phyloP scores from a whole-genome alignment of 2,329 filamentous ascomycete genomes.

The Capronia coronata region DNA sequence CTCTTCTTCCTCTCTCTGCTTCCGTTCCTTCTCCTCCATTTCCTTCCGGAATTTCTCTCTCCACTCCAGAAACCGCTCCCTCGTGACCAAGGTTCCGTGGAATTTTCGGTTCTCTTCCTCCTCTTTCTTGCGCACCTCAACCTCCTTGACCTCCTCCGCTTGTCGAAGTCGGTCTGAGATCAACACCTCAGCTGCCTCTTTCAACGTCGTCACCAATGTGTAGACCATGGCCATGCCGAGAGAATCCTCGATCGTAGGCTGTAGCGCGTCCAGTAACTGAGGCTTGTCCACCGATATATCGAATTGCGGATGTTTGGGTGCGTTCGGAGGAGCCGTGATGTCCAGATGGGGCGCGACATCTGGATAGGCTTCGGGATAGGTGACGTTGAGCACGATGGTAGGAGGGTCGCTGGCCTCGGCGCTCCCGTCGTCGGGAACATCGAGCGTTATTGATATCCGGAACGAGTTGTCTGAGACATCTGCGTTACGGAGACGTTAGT shows the following conservation, averaged over 20 bases:
- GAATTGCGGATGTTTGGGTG: conserved; percentile 63
- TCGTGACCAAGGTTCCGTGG: conserved; percentile 81
- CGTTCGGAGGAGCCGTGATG: conserved; percentile 65
- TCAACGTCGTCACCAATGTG: conserved; percentile 76
- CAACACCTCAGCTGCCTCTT: conserved; percentile 83
- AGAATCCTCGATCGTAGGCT: conserved; percentile 79
- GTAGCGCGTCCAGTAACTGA: conserved; percentile 62
- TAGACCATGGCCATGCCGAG: conserved; percentile 98
- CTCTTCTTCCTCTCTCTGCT: conserved; percentile 67
- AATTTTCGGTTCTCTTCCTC: conserved; percentile 96
- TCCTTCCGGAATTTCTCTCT: conserved; percentile 69
- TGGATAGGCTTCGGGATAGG: conserved; percentile 85
- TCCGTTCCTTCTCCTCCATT: conserved; percentile 65
- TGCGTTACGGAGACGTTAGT: conserved; percentile 35
- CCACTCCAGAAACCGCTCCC: conserved; percentile 80
- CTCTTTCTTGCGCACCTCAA: conserved; percentile 57
- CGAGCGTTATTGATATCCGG: conserved; percentile 77
- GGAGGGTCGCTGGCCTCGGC: conserved; percentile 57
- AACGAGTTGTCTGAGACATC: conserved; percentile 88
- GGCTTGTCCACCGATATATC: conserved; percentile 74
- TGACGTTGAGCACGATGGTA: conserved; percentile 72
- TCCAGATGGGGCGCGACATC: conserved; percentile 80
- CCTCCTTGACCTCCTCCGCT: conserved; percentile 48
- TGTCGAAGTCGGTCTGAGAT: conserved; percentile 66
- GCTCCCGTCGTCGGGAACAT: conserved; percentile 60